Base-by-base conservation (phyloP, 129 eudicot species). In the Cynara cardunculus region DNA sequence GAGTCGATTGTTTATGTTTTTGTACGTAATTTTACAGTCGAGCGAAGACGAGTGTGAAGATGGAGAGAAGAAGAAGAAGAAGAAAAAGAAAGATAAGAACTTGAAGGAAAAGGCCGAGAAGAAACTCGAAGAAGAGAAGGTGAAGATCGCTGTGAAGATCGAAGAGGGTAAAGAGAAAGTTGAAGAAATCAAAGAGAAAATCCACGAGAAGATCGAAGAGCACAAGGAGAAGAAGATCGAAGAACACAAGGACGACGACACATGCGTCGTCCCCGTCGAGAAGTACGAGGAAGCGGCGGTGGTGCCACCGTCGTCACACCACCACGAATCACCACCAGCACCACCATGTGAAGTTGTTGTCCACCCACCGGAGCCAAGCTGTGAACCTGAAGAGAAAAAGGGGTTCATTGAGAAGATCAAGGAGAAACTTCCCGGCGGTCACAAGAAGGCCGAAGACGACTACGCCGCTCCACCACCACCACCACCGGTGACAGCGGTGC, bases 341-440 rank as follows among this genome's bases (percentile, higher is more conserved):
- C 28, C 79, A 7, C 68, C 69, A 7, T 82, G 75, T 64, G 79
- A 76, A 66, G 81, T 65, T n/a, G 25, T 70, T 1, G 85, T 82
- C 31, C 80, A 46, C 34, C 84, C 87, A 73, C 77, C 67, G 1
- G 72, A 79, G 34, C 67, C 87, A 56, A 66, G 71, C 27, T 16
- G 25, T 5, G 88, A 79, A 25, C 72, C 77, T 0, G 92, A 87
- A 67, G 97, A 94, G 88, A 91, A 94, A 84, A 94, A 94, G 74
- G 93, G 98, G 27, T 84, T 91, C 75, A 72, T 94, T 41, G 97
- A 89, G 7, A 94, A 88, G 88, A 89, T 94, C 86, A 94, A 89
- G 88, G 95, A 94, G 37, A 94, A 89, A 61, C 87, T 94, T 12
- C 98, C 98, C 3, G 96, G 92, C 3, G 93, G 92, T 37, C 74